These are phyloP conservation scores for Canariomyces notabilis DNA, from an alignment of 2,329 filamentous ascomycete genomes.

Conservation along the genomic window DNA sequence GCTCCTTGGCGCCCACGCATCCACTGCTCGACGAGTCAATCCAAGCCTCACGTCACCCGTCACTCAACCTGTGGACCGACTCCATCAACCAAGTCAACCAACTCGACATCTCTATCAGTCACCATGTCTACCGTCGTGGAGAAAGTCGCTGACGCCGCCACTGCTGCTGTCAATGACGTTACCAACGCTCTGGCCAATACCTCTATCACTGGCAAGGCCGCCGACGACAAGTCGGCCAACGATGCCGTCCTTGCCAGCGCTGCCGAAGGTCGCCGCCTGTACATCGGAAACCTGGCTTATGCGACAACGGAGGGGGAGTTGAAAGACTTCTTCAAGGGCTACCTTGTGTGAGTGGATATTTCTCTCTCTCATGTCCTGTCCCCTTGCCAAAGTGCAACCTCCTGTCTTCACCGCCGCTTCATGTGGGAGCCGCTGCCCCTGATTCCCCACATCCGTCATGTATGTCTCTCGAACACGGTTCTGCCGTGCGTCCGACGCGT, in stretches of 20 bases:
- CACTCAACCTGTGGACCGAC: conserved; percentile 30
- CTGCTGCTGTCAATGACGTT: conserved; percentile 72
- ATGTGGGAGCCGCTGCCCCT: not conserved
- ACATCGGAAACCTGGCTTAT: conserved; percentile 99
- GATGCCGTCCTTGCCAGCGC: conserved; percentile 95
- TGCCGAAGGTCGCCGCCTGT: conserved; percentile 97
- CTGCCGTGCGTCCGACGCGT: no score
- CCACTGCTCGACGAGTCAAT: conserved; percentile 28
- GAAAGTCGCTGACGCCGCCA: conserved; percentile 54
- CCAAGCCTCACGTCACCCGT: conserved; percentile 41
- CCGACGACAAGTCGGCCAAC: conserved; percentile 57
- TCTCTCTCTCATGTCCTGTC: not conserved
- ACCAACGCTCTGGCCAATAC: conserved; percentile 69
- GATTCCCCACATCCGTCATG: not conserved
- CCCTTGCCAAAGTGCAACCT: not conserved
- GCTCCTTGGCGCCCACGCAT: conserved; percentile 18
- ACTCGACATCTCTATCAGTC: conserved; percentile 36
- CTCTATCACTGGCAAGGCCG: conserved; percentile 54
- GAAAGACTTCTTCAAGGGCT: conserved; percentile 99
- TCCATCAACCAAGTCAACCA: conserved; percentile 25
- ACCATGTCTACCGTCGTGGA: conserved; percentile 83
- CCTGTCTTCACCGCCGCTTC: conserved; percentile 4
- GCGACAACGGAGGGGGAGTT: conserved; percentile 99
- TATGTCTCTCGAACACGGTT: no score
- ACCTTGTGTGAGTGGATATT: conserved; percentile 80